Base-by-base conservation (phyloP, 345 rosid genomes). In the Laguncularia racemosa region DNA sequence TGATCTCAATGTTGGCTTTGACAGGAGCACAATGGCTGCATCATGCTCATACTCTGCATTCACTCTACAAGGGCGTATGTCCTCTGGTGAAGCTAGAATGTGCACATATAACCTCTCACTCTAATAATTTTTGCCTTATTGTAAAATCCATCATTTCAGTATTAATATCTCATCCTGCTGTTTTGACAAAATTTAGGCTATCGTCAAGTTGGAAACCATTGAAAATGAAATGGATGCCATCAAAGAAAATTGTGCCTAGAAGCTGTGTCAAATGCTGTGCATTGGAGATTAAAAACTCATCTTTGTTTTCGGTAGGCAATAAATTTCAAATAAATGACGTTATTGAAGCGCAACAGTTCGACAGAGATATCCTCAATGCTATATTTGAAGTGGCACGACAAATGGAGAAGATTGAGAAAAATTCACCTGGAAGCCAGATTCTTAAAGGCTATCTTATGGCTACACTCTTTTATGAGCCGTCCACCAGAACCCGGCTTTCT, bases 401-500 rank as follows among this genome's bases (percentile, higher is more conserved):
- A 49, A 93, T 89, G 99, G 97, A 89, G 69, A 81, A 56, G 78
- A 75, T 89, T 8, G 89, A 85, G 60, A 87, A 82, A 60, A 76
- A 84, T 57, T 87, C 96, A 0, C 68, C 66, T 17, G 90, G 86
- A 44, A 87, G 97, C 70, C 85, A 78, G 54, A 62, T 93, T 44
- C 97, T 93, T 47, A 89, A 85, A 50, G 97, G 99, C 7, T 81
- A 81, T 59, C 63, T 93, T 40, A 93, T 93, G 99, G 89, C 99
- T 51, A 89, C 97, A 4, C 83, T 89, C 57, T 93, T 93, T 47
- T 93, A 89, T 43, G 99, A 93, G 78, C 99, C 99, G 17, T 93
- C 99, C 53, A 93, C 99, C 1, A 83, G 96, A 55, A 87, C 99
- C 14, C 82, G 99, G 84, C 89, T 89, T 55, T 93, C 97, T 3